Base-by-base conservation (phyloP, 495 filamentous ascomycete genomes). In the Cairneyella variabilis region DNA sequence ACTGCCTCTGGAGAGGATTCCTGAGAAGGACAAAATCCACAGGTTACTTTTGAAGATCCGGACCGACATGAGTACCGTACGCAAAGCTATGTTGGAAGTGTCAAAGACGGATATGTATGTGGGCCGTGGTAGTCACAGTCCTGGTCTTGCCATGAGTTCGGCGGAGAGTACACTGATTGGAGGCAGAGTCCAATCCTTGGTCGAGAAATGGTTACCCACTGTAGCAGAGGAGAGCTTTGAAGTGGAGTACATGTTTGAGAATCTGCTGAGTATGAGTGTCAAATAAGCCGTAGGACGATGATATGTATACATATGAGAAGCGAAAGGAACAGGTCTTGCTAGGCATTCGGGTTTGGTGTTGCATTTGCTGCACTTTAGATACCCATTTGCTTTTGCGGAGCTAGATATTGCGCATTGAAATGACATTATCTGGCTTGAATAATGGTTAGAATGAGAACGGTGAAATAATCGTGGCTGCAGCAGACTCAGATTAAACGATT, bases 1-100 rank as follows among this genome's bases (percentile, higher is more conserved):
- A n/a, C 51, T 76, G 22, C 73, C 75, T 18, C 57, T 76, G n/a
- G 73, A 77, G 48, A 71, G 54, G 8, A 64, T 66, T 30, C 64
- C 69, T 3, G 44, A 44, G 0, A 54, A 62, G 5, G 58, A 56
- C 16, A 53, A 71, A 39, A 67, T 58, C 0, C 62, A 70, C 45
- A 51, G 30, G 14, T 26, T 63, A 23, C 17, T 57, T 6, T 21
- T 57, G 9, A 39, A 5, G 3, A 6, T 57, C 17, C 28, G 36
- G 3, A 30, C 18, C 2, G 28, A 50, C 37, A 25, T 34, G 18
- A 14, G 17, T 3, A 17, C 20, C 3, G 12, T 56, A 1, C 11
- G 21, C 37, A 30, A 17, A 32, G 5, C 39, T 11, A 38, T 7
- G 2, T 11, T 20, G 7, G 18, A 23, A 6, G 32, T 53, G n/a